Evolutionary conservation across 495 filamentous ascomycete genomes (phyloP), one percentile per base, ranked within the genome.

Genomic region (Podospora australis): DNA sequence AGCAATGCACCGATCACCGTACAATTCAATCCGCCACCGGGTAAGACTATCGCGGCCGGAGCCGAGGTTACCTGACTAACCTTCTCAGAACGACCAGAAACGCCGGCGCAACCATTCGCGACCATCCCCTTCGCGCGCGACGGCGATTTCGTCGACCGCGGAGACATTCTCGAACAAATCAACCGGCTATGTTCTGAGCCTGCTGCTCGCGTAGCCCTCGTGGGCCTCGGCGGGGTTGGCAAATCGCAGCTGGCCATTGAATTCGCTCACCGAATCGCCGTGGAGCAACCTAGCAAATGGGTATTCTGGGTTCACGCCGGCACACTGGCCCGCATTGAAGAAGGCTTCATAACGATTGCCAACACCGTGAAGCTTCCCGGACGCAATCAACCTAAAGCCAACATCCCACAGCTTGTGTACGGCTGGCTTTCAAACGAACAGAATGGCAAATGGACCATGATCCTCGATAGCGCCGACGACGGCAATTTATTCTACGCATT

Each of bases 381-480:
- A 6, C 55, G 60, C 34, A 56, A 68, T 19, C 52, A 72, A 28
- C 63, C 60, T 1, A 62, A 64, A 4, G 52, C 58, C 24, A 51
- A 77, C 38, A 57, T 64, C 16, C 55, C 65, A 7, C 46, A 58
- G 43, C 51, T 69, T n/a, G 64, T 75, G 9, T 55, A 46, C 44
- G 45, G 57, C 46, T 74, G 67, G 66, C 60, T 77, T 25, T 48
- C 57, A 4, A 67, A 69, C 43, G 49, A 59, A 39, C 54, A 56
- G 53, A 67, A 65, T 40, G 60, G 58, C 32, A 39, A 23, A 34
- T 73, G 67, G 69, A 23, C 74, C 4, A 41, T 76, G 26, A 54
- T 74, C 24, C 39, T 77, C 26, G 70, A 78, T 49, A 78, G 74
- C 48, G 65, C 62, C 22, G 71, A 78, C 47, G 60, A 69, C 53